Percentiles rank a stretch among this genome's conserved stretches.
phyloP scores from a whole-genome alignment of 1,284 basidiomycete species.

The Trichosporon sp. region DNA sequence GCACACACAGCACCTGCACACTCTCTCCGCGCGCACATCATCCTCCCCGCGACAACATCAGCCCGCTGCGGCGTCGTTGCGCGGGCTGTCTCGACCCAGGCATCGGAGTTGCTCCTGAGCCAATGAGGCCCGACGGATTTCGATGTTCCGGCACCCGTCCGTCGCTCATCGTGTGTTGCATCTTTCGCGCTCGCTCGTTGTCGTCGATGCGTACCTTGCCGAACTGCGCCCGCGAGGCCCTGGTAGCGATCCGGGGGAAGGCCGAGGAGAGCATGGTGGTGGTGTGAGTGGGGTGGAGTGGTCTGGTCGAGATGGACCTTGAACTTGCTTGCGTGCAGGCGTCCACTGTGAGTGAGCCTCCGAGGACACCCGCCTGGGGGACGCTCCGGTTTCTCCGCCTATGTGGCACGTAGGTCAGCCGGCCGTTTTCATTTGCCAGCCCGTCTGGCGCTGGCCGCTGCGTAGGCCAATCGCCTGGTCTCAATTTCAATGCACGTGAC shows the following conservation, averaged over 20 bases:
- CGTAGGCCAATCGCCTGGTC: neutral
- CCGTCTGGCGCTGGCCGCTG: neutral
- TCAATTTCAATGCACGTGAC: neutral
- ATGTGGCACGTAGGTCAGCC: neutral
- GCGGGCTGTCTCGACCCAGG: neutral
- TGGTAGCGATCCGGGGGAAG: slow-evolving; percentile 40
- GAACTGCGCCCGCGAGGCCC: slow-evolving; percentile 23
- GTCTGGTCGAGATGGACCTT: slow-evolving; percentile 14
- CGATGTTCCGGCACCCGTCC: neutral
- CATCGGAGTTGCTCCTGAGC: neutral
- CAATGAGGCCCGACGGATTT: slow-evolving; percentile 4
- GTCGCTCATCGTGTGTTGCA: neutral
- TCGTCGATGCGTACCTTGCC: slow-evolving; percentile 21
- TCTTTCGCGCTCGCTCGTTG: neutral
- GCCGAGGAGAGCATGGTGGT: slow-evolving; percentile 42
- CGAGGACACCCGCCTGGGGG: neutral
- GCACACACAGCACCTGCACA: neutral
- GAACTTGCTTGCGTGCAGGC: slow-evolving; percentile 1
- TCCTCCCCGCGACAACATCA: neutral
- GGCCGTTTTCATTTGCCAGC: neutral
- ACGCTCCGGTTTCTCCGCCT: neutral
- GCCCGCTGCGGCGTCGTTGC: neutral
- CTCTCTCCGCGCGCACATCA: neutral
- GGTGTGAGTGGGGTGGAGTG: slow-evolving; percentile 13
- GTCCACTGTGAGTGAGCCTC: slow-evolving; percentile 1